Evolutionary conservation across 768 basidiomycete genomes (phyloP).

Genomic region (Boletus patriciae): DNA sequence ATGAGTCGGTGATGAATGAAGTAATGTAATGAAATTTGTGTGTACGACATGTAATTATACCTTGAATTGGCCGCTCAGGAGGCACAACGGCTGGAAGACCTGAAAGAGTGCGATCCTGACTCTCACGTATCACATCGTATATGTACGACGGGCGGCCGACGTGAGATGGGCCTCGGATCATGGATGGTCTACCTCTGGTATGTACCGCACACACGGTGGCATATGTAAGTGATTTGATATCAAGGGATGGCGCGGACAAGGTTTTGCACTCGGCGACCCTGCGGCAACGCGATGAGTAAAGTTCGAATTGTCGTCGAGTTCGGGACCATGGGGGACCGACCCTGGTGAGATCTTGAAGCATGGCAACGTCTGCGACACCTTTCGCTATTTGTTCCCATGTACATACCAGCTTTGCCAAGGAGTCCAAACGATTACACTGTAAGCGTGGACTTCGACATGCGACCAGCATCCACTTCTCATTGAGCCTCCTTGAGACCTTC

Average conservation of each 20-base stretch:
- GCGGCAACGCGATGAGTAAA: constrained; percentile 72
- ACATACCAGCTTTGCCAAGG: constrained; percentile 64
- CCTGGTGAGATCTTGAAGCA: constrained; percentile 84
- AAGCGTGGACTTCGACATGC: constrained; percentile 65
- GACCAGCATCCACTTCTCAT: constrained; percentile 75
- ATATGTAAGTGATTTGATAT: background rate
- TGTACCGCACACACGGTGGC: background rate
- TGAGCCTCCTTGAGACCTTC: constrained; percentile 82
- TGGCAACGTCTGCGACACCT: constrained; percentile 84
- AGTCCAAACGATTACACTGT: constrained; percentile 53
- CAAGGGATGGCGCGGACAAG: background rate
- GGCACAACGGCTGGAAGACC: constrained; percentile 4
- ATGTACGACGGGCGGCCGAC: background rate
- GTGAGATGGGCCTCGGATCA: too few species aligned
- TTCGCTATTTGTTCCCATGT: constrained; percentile 96
- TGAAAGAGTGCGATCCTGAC: background rate
- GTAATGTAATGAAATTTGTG: background rate
- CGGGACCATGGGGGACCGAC: constrained; percentile 81
- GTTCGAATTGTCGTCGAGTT: constrained; percentile 84
- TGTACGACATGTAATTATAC: constrained; percentile 7
- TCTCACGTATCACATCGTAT: constrained; percentile 9
- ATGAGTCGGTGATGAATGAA: background rate
- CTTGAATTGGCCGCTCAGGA: background rate
- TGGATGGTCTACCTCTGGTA: background rate
- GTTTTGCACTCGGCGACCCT: too few species aligned